phyloP scores from a whole-genome alignment of 1,139 yeast species.

The Taphrina flavorubra region DNA sequence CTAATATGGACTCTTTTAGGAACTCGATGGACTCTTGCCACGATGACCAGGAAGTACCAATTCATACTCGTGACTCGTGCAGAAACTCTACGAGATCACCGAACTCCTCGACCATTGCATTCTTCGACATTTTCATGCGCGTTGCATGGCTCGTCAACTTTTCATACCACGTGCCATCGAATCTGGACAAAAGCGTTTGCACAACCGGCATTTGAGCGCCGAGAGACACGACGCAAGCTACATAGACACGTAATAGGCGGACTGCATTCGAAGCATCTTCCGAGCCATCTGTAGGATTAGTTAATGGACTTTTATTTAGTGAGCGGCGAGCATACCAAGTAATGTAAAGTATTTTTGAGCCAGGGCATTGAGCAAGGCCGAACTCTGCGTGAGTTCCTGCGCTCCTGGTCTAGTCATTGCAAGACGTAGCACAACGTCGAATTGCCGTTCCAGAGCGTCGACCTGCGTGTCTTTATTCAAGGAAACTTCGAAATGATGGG shows the following conservation, averaged over 20 bases:
- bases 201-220: constrained; percentile 4
- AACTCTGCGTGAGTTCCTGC: not conserved
- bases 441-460: constrained; percentile 25
- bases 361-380: constrained; percentile 4
- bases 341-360: constrained; percentile 6
- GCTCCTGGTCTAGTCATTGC: constrained; percentile 33
- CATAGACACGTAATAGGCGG: constrained; percentile 9
- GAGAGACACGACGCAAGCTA: constrained; percentile 17
- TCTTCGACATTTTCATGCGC: constrained; percentile 13
- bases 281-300: constrained; percentile 15
- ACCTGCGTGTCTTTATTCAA: not conserved
- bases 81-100: constrained; percentile 7
- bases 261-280: constrained; percentile 20
- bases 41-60: not conserved
- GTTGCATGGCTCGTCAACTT: constrained; percentile 4
- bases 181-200: constrained; percentile 4
- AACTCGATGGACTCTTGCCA: constrained; percentile 11
- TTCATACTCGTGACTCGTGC: not conserved
- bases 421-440: constrained; percentile 23
- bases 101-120: constrained; percentile 5
- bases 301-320: not conserved
- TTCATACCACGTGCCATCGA: constrained; percentile 2
- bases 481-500: constrained; percentile 18
- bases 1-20: not conserved
- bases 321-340: not conserved